Percentiles rank a stretch among this genome's conserved stretches.
Conservation (phyloP, 352 stramenopile genomes). For the Thalassiosira hispida region DNA sequence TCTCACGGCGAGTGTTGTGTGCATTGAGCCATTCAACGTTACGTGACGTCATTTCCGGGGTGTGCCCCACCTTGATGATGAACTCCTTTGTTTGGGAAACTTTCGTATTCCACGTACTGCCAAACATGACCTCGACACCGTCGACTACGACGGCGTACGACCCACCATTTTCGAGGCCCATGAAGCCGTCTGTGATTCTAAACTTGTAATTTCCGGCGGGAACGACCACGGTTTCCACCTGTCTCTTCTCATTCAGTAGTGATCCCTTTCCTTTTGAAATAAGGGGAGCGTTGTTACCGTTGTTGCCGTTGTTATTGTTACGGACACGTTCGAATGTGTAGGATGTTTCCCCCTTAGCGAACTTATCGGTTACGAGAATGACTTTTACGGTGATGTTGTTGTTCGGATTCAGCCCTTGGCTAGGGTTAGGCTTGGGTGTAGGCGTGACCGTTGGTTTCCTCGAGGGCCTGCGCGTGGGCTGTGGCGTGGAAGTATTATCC, state of each 20-base stretch:
- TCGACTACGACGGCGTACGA: slow-evolving; percentile 30
- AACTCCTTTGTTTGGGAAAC: too few species aligned
- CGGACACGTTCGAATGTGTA: slow-evolving; percentile 33
- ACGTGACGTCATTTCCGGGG: neutral
- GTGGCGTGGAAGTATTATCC: neutral
- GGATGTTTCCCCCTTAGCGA: slow-evolving; percentile 30
- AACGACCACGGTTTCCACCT: slow-evolving; percentile 20
- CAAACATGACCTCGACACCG: slow-evolving; percentile 34
- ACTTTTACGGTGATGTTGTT: slow-evolving; percentile 23
- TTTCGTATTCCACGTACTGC: slow-evolving; percentile 13
- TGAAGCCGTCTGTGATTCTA: slow-evolving; percentile 24
- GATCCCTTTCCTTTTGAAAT: slow-evolving; percentile 18
- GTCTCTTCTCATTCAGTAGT: slow-evolving; percentile 10
- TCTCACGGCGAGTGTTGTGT: slow-evolving; percentile 45
- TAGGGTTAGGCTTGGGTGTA: neutral
- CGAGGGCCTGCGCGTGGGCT: neutral
- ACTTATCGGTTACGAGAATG: slow-evolving; percentile 34
- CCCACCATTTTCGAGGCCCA: slow-evolving; percentile 17
- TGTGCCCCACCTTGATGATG: slow-evolving; percentile 30
- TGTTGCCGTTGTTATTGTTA: too few species aligned
- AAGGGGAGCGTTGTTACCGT: slow-evolving; percentile 1
- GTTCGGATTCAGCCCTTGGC: neutral
- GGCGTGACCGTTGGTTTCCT: neutral
- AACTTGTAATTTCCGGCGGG: slow-evolving; percentile 25
- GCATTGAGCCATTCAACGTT: slow-evolving; percentile 33